Conservation (phyloP, 139 green algal species). For the Micractinium sp. region DNA sequence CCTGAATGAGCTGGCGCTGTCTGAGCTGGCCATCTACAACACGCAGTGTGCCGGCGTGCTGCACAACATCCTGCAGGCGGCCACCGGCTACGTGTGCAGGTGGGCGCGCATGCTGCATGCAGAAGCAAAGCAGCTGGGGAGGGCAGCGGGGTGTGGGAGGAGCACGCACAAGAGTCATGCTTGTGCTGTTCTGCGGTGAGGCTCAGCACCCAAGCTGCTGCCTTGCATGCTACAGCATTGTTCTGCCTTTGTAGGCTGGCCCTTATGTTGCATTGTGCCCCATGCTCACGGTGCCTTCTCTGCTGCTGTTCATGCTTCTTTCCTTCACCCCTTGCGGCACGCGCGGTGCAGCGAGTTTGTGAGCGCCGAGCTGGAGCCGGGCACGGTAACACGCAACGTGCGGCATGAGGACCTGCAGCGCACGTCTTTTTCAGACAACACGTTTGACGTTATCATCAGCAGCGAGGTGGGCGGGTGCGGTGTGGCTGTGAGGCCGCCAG, state of each 20-base stretch:
- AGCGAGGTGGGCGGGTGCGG: not conserved
- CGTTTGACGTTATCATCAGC: slow-evolving; percentile 20
- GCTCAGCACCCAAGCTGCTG: not conserved
- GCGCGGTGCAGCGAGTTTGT: slow-evolving; percentile 25
- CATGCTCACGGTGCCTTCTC: not conserved
- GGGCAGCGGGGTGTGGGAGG: not conserved
- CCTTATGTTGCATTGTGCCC: not conserved
- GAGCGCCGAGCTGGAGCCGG: not conserved
- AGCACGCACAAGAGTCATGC: not conserved
- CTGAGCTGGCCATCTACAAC: slow-evolving; percentile 24
- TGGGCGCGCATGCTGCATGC: not conserved
- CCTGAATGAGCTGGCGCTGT: slow-evolving; percentile 2
- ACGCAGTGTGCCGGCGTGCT: slow-evolving; percentile 29
- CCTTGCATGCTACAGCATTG: not conserved
- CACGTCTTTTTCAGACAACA: slow-evolving; percentile 7
- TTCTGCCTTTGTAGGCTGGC: not conserved
- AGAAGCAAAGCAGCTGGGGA: not conserved
- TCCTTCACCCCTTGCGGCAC: not conserved
- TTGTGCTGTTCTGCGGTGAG: no score
- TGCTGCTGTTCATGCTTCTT: not conserved
- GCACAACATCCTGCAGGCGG: slow-evolving; percentile 9
- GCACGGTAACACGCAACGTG: not conserved
- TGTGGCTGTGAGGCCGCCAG: not conserved
- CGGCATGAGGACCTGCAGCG: slow-evolving; percentile 32
- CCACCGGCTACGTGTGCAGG: slow-evolving; percentile 27